A percentile compares a stretch with the other conserved stretches of the same genome.
phyloP scores from a whole-genome alignment of 345 rosid genomes.

The Gossypium thurberi region DNA sequence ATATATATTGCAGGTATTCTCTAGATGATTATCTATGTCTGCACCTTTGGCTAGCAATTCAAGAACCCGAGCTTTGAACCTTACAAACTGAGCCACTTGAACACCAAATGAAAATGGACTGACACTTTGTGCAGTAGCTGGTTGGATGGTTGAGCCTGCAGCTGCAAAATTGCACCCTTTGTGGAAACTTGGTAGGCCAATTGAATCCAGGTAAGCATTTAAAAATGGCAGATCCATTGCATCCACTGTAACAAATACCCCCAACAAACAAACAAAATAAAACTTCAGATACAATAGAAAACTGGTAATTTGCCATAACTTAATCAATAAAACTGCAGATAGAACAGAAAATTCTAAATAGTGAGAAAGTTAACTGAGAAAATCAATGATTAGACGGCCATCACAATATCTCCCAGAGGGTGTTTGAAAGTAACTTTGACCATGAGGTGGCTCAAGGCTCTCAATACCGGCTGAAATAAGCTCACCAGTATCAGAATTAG shows the following conservation, averaged over 20 bases:
- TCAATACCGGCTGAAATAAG: constrained; percentile 70
- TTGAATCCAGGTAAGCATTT: constrained; percentile 77
- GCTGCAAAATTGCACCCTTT: constrained; percentile 92
- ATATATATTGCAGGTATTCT: background rate
- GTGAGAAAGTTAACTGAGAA: constrained; percentile 45
- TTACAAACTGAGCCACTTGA: constrained; percentile 76
- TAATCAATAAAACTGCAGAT: background rate
- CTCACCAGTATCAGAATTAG: constrained; percentile 84
- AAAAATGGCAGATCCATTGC: constrained; percentile 89
- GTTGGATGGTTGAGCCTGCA: constrained; percentile 75
- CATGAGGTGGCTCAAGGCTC: constrained; percentile 55
- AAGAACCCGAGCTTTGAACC: constrained; percentile 63
- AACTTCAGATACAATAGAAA: background rate
- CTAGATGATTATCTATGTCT: background rate
- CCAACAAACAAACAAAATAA: background rate
- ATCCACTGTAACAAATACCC: constrained; percentile 50
- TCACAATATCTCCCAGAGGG: constrained; percentile 86
- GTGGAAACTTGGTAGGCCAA: constrained; percentile 70
- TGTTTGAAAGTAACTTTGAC: constrained; percentile 47
- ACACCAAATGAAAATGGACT: constrained; percentile 75
- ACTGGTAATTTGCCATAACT: background rate
- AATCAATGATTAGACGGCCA: constrained; percentile 74
- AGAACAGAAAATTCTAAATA: background rate
- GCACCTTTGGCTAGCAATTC: constrained; percentile 56
- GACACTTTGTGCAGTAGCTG: constrained; percentile 61